Evolutionary conservation across 192 early-diverging fungal species (phyloP).

Genomic region (Mortierella antarctica): DNA sequence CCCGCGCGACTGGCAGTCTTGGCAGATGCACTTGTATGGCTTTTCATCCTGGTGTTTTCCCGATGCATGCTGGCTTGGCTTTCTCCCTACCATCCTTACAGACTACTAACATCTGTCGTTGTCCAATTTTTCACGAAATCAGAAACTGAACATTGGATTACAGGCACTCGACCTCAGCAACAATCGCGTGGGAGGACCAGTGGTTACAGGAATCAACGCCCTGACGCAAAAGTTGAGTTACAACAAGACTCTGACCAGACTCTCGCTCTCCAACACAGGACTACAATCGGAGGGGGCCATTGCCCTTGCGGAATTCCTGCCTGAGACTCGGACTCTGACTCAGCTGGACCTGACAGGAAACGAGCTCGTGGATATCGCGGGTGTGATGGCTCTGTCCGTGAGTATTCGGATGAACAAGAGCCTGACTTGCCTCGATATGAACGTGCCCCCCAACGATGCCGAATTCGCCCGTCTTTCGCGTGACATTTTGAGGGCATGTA

Average conservation of each 20-base stretch:
- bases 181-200: conserved; percentile 53
- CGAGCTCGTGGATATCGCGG: conserved; percentile 79
- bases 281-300: conserved; percentile 82
- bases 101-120: not conserved
- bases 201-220: conserved; percentile 44
- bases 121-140: not conserved
- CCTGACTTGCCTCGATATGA: conserved; percentile 79
- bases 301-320: conserved; percentile 82
- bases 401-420: conserved; percentile 84
- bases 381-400: conserved; percentile 83
- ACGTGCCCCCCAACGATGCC: conserved; percentile 56
- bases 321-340: conserved; percentile 74
- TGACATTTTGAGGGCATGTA: conserved; percentile 53
- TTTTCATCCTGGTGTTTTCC: not conserved
- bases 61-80: not conserved
- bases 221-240: conserved; percentile 57
- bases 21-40: conserved; percentile 63
- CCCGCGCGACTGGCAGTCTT: conserved; percentile 54
- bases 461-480: conserved; percentile 53
- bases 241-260: conserved; percentile 71
- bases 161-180: conserved; percentile 55
- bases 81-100: not conserved
- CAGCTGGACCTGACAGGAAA: conserved; percentile 84
- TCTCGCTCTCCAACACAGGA: conserved; percentile 71
- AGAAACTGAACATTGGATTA: conserved; percentile 63